phyloP scores from a whole-genome alignment of 2,329 filamentous ascomycete genomes.

The Aspergillus sergii region DNA sequence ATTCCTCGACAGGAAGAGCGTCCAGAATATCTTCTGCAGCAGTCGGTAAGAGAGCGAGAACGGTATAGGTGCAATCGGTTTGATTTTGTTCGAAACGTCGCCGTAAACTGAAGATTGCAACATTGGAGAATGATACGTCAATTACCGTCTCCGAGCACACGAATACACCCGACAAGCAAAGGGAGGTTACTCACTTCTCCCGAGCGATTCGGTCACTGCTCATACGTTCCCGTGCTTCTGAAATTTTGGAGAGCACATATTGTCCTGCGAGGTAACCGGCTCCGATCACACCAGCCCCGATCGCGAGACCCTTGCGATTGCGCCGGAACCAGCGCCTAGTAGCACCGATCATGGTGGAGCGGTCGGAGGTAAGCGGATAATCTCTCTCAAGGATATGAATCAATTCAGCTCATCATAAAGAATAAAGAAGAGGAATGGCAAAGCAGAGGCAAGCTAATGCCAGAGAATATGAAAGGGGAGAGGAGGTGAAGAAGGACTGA shows the following conservation, averaged over 20 bases:
- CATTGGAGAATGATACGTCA: constrained; percentile 10
- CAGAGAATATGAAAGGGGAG: constrained; percentile 6
- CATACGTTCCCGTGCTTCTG: constrained; percentile 93
- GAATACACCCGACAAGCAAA: constrained; percentile 7
- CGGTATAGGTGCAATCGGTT: constrained; percentile 96
- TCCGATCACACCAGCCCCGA: constrained; percentile 84
- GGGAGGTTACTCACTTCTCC: constrained; percentile 72
- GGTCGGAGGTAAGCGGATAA: constrained; percentile 7
- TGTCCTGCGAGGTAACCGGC: constrained; percentile 90
- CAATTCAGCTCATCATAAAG: constrained; percentile 20
- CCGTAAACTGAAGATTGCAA: constrained; percentile 65
- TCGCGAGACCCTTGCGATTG: constrained; percentile 85
- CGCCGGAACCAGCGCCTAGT: constrained; percentile 89
- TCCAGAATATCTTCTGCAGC: constrained; percentile 87
- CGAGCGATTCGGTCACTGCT: constrained; percentile 92
- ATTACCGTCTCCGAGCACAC: constrained; percentile 15
- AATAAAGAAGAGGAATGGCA: background rate
- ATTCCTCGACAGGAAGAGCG: constrained; percentile 85
- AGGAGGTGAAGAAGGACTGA: constrained; percentile 5
- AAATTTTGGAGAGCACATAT: constrained; percentile 89
- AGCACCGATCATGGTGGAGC: constrained; percentile 63
- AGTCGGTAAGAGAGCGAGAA: constrained; percentile 91
- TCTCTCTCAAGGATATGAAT: constrained; percentile 4
- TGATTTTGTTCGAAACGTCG: constrained; percentile 98
- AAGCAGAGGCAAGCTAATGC: background rate